These are phyloP conservation scores for Skeletonema potamos DNA, from an alignment of 108 stramenopile species.

Conservation along the genomic window DNA sequence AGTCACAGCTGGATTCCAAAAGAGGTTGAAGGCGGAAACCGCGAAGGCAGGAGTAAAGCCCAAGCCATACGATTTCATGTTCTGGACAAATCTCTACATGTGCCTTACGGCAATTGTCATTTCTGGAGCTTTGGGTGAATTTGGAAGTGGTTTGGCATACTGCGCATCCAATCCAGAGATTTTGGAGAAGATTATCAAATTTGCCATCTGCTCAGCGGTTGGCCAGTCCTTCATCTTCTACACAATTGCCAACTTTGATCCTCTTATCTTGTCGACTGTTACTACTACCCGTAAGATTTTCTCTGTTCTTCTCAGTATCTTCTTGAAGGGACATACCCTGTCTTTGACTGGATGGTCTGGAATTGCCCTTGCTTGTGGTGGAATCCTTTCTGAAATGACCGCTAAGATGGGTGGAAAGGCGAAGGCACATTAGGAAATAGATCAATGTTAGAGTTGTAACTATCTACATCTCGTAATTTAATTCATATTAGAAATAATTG, in stretches of 20 bases:
- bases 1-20: conserved; percentile 91
- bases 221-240: conserved; percentile 99
- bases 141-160: conserved; percentile 73
- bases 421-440: conserved; percentile 41
- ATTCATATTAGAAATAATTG: neutral
- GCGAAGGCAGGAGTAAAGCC: conserved; percentile 88
- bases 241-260: conserved; percentile 97
- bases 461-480: neutral
- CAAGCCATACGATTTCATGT: conserved; percentile 94
- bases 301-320: conserved; percentile 90
- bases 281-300: conserved; percentile 99
- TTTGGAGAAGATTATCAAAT: conserved; percentile 84
- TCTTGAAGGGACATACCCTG: conserved; percentile 90
- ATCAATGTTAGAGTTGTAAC: neutral
- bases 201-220: conserved; percentile 91
- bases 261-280: conserved; percentile 93
- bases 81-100: conserved; percentile 94
- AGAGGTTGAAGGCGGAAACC: conserved; percentile 85
- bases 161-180: conserved; percentile 86
- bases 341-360: conserved; percentile 88
- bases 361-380: conserved; percentile 81
- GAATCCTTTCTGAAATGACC: conserved; percentile 86
- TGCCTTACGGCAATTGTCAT: conserved; percentile 76
- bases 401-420: conserved; percentile 60
- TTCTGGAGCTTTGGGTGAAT: conserved; percentile 72